Conservation (phyloP, 1,284 basidiomycete genomes). For the Chalciporus sp. region DNA sequence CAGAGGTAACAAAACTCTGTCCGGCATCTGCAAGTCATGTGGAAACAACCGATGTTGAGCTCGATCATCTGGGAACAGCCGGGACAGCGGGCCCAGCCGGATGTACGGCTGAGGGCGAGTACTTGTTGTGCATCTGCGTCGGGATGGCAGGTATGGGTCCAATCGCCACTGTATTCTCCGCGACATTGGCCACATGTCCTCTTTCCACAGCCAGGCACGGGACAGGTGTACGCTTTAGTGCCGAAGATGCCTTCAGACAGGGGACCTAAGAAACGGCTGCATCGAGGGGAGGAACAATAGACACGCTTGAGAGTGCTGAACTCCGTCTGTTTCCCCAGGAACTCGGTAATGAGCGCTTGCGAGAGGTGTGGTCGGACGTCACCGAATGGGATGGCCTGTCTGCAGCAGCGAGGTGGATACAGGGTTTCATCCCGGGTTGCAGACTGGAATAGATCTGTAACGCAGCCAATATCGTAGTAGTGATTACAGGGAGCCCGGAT, state of each 20-base stretch:
- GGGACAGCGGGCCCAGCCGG: constrained; percentile 47
- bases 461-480: constrained; percentile 42
- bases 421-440: constrained; percentile 44
- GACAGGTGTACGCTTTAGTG: constrained; percentile 16
- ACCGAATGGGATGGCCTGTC: constrained; percentile 34
- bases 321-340: constrained; percentile 37
- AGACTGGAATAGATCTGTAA: constrained; percentile 40
- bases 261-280: constrained; percentile 46
- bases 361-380: constrained; percentile 34
- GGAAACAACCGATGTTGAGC: constrained; percentile 44
- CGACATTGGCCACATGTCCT: constrained; percentile 42
- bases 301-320: constrained; percentile 41
- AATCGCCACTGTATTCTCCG: constrained; percentile 16
- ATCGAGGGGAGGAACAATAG: constrained; percentile 44
- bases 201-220: constrained; percentile 32
- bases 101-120: constrained; percentile 34
- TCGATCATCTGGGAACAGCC: constrained; percentile 46
- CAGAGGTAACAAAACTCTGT: constrained; percentile 51
- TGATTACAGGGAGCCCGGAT: constrained; percentile 42
- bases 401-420: constrained; percentile 50
- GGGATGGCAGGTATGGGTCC: constrained; percentile 29
- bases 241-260: constrained; percentile 18
- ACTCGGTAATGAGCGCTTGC: constrained; percentile 24
- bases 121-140: constrained; percentile 33
- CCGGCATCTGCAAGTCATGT: constrained; percentile 49